Percentiles rank a stretch among this genome's conserved stretches.
phyloP scores from a whole-genome alignment of 2,329 filamentous ascomycete genomes.

The Botryotinia convoluta region DNA sequence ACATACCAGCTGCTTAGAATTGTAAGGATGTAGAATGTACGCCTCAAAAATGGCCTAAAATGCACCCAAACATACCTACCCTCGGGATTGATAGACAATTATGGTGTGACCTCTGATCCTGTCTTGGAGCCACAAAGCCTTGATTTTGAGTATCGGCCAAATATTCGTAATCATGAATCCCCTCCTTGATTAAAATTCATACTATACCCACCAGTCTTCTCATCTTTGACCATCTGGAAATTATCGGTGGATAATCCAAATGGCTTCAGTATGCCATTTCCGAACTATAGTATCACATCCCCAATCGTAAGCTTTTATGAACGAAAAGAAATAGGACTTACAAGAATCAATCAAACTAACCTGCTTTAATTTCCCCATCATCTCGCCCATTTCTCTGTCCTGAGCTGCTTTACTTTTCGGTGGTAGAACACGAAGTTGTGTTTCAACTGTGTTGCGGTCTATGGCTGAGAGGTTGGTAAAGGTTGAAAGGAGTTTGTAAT shows the following conservation, averaged over 20 bases:
- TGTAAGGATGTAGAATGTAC: neutral
- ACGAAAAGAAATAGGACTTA: neutral
- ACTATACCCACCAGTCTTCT: slow-evolving; percentile 85
- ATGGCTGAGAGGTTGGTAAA: slow-evolving; percentile 60
- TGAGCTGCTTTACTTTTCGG: slow-evolving; percentile 71
- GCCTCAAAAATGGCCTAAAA: neutral
- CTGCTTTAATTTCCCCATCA: slow-evolving; percentile 95
- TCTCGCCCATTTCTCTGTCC: slow-evolving; percentile 86
- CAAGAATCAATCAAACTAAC: slow-evolving; percentile 43
- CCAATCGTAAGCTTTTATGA: slow-evolving; percentile 16
- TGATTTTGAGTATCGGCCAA: neutral
- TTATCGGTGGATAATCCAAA: slow-evolving; percentile 94
- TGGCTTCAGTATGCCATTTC: slow-evolving; percentile 86
- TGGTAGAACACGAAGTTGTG: slow-evolving; percentile 65
- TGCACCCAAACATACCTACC: neutral
- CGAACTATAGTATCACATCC: slow-evolving; percentile 51
- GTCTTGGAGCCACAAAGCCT: neutral
- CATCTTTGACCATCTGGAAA: slow-evolving; percentile 91
- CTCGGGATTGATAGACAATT: neutral
- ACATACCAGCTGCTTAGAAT: neutral
- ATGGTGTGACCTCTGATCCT: neutral
- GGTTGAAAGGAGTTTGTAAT: slow-evolving; percentile 67
- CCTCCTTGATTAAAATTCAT: slow-evolving; percentile 68
- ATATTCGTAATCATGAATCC: neutral
- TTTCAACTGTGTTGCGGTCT: slow-evolving; percentile 66